Conservation (phyloP, 2,329 filamentous ascomycete genomes). For the Neofusicoccum sp. region DNA sequence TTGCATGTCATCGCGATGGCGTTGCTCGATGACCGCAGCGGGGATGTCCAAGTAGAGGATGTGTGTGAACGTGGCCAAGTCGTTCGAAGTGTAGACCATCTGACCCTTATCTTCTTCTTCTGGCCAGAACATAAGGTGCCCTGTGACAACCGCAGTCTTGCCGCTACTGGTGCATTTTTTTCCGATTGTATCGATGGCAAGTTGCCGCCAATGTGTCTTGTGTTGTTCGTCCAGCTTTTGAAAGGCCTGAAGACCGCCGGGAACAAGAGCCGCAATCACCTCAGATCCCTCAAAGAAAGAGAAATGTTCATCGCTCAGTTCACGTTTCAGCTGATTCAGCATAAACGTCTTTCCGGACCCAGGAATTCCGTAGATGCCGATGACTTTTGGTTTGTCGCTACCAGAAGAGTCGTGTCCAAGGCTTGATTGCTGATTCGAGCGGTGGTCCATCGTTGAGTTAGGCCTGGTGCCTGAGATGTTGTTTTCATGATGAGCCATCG, state of each 20-base stretch:
- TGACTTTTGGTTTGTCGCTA: constrained; percentile 31
- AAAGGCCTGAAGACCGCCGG: constrained; percentile 55
- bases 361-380: constrained; percentile 60
- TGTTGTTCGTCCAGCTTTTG: constrained; percentile 40
- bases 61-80: constrained; percentile 53
- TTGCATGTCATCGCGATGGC: constrained; percentile 41
- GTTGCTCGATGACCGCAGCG: constrained; percentile 41
- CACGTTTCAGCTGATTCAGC: constrained; percentile 44
- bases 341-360: constrained; percentile 58
- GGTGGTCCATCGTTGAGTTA: neutral
- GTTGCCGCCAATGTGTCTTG: neutral
- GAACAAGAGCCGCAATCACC: constrained; percentile 46
- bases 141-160: constrained; percentile 60
- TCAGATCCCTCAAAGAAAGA: constrained; percentile 58
- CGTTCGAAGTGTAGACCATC: constrained; percentile 39
- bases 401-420: constrained; percentile 23
- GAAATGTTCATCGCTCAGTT: constrained; percentile 42
- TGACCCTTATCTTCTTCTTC: constrained; percentile 36
- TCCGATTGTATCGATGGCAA: constrained; percentile 43
- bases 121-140: constrained; percentile 60
- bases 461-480: neutral
- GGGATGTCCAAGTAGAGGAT: constrained; percentile 59
- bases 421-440: constrained; percentile 28
- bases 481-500: neutral
- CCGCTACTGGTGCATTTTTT: constrained; percentile 38